These are phyloP conservation scores for Monosporascus ibericus DNA, from an alignment of 2,329 filamentous ascomycete species.

Conservation along the genomic window DNA sequence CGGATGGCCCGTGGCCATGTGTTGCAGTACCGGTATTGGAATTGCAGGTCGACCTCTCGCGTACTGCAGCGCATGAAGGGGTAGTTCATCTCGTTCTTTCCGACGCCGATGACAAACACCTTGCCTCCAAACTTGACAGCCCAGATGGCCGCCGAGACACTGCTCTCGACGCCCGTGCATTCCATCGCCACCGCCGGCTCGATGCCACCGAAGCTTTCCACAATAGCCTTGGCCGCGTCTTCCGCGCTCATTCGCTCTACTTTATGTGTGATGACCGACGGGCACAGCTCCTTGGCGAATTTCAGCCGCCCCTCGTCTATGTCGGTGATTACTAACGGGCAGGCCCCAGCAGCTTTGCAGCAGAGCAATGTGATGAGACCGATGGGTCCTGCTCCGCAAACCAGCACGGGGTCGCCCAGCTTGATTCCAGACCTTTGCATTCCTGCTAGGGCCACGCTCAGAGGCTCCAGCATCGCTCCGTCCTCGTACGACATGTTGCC, in stretches of 20 bases:
- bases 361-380: slow-evolving; percentile 85
- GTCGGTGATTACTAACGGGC: slow-evolving; percentile 88
- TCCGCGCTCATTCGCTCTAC: slow-evolving; percentile 63
- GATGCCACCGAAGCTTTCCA: slow-evolving; percentile 66
- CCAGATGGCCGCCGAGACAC: slow-evolving; percentile 80
- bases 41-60: slow-evolving; percentile 87
- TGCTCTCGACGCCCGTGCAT: slow-evolving; percentile 92
- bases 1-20: slow-evolving; percentile 93
- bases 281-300: slow-evolving; percentile 80
- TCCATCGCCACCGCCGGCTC: slow-evolving; percentile 81
- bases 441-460: slow-evolving; percentile 82
- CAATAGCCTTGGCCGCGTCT: slow-evolving; percentile 62
- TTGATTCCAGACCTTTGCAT: slow-evolving; percentile 76
- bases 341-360: slow-evolving; percentile 78
- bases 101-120: slow-evolving; percentile 94
- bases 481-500: slow-evolving; percentile 87
- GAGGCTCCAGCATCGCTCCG: slow-evolving; percentile 82
- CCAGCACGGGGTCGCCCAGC: slow-evolving; percentile 79
- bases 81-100: slow-evolving; percentile 90
- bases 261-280: slow-evolving; percentile 73
- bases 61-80: slow-evolving; percentile 93
- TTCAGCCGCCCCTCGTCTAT: slow-evolving; percentile 80
- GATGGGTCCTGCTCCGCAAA: slow-evolving; percentile 92
- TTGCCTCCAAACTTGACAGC: slow-evolving; percentile 91
- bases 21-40: slow-evolving; percentile 95